A percentile compares a stretch with the other conserved stretches of the same genome.
Conservation (phyloP, 1,139 yeast genomes). For the Saccharomycopsis crataegensis region DNA sequence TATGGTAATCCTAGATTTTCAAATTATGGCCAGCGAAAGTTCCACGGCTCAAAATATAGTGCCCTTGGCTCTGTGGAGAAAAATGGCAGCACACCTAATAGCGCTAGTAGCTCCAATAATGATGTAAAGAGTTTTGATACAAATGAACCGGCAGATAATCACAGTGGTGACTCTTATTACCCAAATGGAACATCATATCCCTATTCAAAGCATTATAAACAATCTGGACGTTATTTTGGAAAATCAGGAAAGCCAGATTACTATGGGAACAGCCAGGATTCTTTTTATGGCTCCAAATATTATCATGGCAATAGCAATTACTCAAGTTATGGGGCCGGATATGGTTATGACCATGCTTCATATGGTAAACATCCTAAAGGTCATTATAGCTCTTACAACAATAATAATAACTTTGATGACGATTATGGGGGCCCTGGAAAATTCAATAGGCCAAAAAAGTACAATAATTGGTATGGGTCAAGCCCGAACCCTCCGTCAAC, state of each 20-base stretch:
- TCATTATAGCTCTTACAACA: slow-evolving; percentile 2
- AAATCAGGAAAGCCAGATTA: slow-evolving; percentile 9
- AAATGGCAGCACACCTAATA: neutral
- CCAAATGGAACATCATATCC: slow-evolving; percentile 1
- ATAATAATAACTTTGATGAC: slow-evolving; percentile 2
- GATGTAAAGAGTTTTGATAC: neutral
- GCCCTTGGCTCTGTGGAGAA: neutral
- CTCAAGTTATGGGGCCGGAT: neutral
- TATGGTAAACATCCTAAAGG: neutral
- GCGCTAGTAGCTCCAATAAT: neutral
- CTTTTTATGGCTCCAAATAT: slow-evolving; percentile 9
- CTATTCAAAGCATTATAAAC: slow-evolving; percentile 3
- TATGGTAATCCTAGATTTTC: slow-evolving; percentile 7
- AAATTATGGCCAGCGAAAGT: slow-evolving; percentile 5
- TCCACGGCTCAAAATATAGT: slow-evolving; percentile 1
- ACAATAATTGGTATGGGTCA: slow-evolving; percentile 3
- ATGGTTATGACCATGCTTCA: neutral
- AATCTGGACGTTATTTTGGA: slow-evolving; percentile 6
- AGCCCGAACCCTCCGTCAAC: neutral
- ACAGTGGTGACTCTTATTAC: slow-evolving; percentile 10
- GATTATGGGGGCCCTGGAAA: neutral
- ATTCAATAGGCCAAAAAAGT: slow-evolving; percentile 11
- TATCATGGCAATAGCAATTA: neutral
- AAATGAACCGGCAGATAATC: neutral
- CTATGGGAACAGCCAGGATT: slow-evolving; percentile 4